Evolutionary conservation across 2,329 filamentous ascomycete species (phyloP).

Genomic region (Arthrobotrys conoides): DNA sequence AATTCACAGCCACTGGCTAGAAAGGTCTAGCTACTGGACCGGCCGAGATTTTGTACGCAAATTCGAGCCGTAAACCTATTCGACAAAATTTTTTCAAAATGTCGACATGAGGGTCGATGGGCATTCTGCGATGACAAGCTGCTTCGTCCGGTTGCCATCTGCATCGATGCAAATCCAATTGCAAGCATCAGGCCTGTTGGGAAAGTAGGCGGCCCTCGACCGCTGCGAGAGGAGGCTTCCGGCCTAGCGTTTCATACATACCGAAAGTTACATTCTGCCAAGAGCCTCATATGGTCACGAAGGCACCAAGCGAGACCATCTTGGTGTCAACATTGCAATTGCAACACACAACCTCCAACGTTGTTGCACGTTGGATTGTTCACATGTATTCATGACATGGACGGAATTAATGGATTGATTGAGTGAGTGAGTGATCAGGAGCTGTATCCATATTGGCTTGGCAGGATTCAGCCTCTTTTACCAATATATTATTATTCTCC

Average conservation of each 20-base stretch:
- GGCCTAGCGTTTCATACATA: constrained; percentile 24
- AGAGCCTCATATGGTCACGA: not conserved
- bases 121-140: not conserved
- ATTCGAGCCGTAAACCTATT: not conserved
- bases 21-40: not conserved
- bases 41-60: not conserved
- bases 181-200: constrained; percentile 16
- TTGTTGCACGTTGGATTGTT: constrained; percentile 4
- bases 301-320: not conserved
- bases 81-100: not conserved
- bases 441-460: constrained; percentile 20
- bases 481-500: constrained; percentile 35
- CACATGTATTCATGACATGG: not conserved
- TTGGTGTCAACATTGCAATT: constrained; percentile 30
- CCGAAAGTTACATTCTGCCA: constrained; percentile 17
- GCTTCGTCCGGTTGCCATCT: not conserved
- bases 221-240: constrained; percentile 13
- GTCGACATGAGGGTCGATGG: not conserved
- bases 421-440: constrained; percentile 26
- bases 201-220: constrained; percentile 12
- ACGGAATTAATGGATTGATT: constrained; percentile 9
- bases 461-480: constrained; percentile 35
- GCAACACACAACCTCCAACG: constrained; percentile 32
- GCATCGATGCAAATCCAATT: not conserved
- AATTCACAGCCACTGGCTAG: constrained; percentile 3